phyloP scores from a whole-genome alignment of 441 rosid species.

The Hura crepitans region DNA sequence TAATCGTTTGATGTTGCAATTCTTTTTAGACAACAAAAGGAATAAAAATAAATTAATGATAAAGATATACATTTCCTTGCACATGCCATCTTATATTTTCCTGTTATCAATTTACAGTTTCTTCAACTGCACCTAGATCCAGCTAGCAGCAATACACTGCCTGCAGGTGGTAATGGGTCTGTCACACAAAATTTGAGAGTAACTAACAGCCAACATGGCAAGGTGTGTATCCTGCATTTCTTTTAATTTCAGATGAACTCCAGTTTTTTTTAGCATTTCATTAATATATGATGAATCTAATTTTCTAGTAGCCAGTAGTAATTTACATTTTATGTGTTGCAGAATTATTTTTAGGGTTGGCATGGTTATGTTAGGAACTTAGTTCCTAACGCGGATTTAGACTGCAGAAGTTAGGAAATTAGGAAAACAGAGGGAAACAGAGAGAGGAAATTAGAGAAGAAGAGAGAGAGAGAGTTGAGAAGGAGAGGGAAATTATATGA shows the following conservation, averaged over 20 bases:
- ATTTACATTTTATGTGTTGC: not conserved
- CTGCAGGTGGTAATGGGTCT: constrained; percentile 54
- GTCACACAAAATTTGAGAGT: constrained; percentile 68
- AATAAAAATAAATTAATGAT: not conserved
- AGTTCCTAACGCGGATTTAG: too few species aligned
- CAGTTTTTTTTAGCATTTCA: not conserved
- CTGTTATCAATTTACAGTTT: constrained; percentile 49
- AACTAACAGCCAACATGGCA: constrained; percentile 91
- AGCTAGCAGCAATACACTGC: constrained; percentile 72
- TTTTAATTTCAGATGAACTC: not conserved
- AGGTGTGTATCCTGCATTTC: constrained; percentile 44
- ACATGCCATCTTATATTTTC: constrained; percentile 15
- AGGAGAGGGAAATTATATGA: too few species aligned
- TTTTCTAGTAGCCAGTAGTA: not conserved
- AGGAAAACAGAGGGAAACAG: too few species aligned
- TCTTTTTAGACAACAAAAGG: not conserved
- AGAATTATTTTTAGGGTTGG: not conserved
- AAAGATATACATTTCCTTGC: too few species aligned
- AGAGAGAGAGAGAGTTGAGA: too few species aligned
- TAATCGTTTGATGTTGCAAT: not conserved
- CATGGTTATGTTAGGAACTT: not conserved
- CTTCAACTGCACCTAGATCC: constrained; percentile 95
- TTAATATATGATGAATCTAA: not conserved
- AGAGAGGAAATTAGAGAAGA: too few species aligned
- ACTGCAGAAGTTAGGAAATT: too few species aligned